Conservation (phyloP, 2,329 filamentous ascomycete genomes). For the Aspergillus texensis region DNA sequence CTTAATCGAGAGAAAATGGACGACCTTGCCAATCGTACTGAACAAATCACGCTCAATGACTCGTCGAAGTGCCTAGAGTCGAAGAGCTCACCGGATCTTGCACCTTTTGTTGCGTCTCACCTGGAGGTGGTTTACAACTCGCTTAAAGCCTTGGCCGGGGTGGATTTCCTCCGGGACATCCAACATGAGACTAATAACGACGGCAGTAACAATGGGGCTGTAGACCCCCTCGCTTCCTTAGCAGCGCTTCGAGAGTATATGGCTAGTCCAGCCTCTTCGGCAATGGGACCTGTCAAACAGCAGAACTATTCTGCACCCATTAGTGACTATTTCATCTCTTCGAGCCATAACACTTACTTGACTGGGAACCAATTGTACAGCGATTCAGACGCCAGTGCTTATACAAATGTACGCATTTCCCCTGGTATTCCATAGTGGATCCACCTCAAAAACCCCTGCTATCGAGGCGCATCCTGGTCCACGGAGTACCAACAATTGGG, state of each 20-base stretch:
- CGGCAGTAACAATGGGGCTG: constrained; percentile 1
- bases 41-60: constrained; percentile 17
- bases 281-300: constrained; percentile 41
- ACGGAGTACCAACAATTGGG: not conserved
- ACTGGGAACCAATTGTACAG: constrained; percentile 83
- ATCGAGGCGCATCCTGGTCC: not conserved
- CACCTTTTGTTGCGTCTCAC: constrained; percentile 35
- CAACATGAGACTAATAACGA: constrained; percentile 19
- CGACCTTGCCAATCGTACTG: constrained; percentile 19
- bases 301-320: constrained; percentile 69
- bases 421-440: not conserved
- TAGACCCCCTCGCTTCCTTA: constrained; percentile 35
- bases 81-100: constrained; percentile 27
- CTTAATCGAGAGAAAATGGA: constrained; percentile 3
- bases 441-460: not conserved
- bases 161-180: constrained; percentile 28
- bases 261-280: constrained; percentile 48
- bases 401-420: constrained; percentile 65
- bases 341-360: constrained; percentile 92
- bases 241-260: constrained; percentile 53
- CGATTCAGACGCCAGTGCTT: constrained; percentile 74
- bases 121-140: constrained; percentile 40
- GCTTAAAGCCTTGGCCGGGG: constrained; percentile 23
- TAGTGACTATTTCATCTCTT: constrained; percentile 91
- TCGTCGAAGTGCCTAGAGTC: constrained; percentile 4